A percentile compares a stretch with the other conserved stretches of the same genome.
phyloP scores from a whole-genome alignment of 78 protist genomes.

The Protostelium mycophagum region DNA sequence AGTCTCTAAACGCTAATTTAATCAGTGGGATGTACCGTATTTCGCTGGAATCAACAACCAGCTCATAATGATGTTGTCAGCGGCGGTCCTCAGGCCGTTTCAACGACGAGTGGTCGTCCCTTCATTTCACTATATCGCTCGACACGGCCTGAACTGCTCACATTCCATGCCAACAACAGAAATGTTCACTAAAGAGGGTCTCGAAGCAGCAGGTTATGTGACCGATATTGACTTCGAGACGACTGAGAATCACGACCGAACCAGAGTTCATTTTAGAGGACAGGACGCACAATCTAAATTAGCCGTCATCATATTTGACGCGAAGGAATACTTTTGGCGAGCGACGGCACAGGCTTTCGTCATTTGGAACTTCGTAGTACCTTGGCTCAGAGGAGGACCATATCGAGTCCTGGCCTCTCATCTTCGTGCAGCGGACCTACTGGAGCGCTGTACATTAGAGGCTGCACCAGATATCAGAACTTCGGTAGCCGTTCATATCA shows the following conservation, averaged over 20 bases:
- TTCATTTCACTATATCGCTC: background rate
- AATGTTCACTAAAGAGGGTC: background rate
- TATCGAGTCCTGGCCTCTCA: background rate
- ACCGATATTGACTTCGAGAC: background rate
- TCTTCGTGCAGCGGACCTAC: background rate
- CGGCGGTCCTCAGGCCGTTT: background rate
- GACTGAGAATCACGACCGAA: background rate
- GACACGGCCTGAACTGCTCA: background rate
- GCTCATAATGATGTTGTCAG: background rate
- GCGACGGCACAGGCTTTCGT: background rate
- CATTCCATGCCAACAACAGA: background rate
- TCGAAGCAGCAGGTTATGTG: background rate
- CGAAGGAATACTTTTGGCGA: background rate
- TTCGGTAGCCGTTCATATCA: background rate
- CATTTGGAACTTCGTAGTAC: background rate
- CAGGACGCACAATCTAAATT: background rate
- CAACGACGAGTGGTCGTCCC: background rate
- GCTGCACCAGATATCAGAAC: background rate
- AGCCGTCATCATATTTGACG: background rate
- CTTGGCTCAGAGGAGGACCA: background rate
- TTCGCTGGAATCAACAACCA: background rate
- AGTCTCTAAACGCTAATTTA: background rate
- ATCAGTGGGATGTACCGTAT: background rate
- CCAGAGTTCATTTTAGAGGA: too few relatives aligned
- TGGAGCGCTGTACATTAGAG: background rate